Evolutionary conservation across 495 filamentous ascomycete species (phyloP), one percentile per base, ranked within the genome.

Genomic region (Xylaria flabelliformis): DNA sequence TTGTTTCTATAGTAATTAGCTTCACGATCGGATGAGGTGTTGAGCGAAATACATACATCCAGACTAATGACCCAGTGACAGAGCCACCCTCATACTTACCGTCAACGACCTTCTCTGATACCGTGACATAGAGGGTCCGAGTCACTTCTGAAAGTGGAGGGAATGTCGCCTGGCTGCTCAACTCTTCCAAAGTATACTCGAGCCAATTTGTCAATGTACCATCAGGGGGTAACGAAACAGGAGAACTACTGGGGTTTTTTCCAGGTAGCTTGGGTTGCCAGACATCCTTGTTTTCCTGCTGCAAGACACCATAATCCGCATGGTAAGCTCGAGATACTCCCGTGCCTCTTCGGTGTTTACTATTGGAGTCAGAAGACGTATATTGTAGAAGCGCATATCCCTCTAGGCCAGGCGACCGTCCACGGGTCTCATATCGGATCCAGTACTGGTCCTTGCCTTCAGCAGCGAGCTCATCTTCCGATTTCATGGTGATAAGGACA

Each of bases 381-480:
- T 91, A 91, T 24, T 84, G 81, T 21, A 91, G 72, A n/a, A 89
- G 75, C 8, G 81, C 88, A 70, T 86, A 90, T 21, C 82, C 84
- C n/a, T 80, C 80, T 53, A 83, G 81, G 4, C 80, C 72, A 10
- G 77, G 69, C 0, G 83, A 83, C 5, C 86, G 84, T 34, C 85
- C 85, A 0, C 83, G 81, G 3, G 85, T 86, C 64, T 88, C 86
- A 44, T 87, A 80, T 72, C 89, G 87, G 56, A 91, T 80, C 74
- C 81, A 88, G 67, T 85, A 90, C n/a, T 83, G 77, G 5, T 74
- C 64, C 69, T 82, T 82, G 15, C 77, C 79, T 3, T 81, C 81
- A 4, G 80, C 72, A 6, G 77, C 71, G 29, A 89, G 82, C 53
- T 85, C 81, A 0, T 81, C 78, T 32, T 69, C 64, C 5, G 79